Base-by-base conservation (phyloP, 805 yeast genomes). In the Lipomyces sp. region DNA sequence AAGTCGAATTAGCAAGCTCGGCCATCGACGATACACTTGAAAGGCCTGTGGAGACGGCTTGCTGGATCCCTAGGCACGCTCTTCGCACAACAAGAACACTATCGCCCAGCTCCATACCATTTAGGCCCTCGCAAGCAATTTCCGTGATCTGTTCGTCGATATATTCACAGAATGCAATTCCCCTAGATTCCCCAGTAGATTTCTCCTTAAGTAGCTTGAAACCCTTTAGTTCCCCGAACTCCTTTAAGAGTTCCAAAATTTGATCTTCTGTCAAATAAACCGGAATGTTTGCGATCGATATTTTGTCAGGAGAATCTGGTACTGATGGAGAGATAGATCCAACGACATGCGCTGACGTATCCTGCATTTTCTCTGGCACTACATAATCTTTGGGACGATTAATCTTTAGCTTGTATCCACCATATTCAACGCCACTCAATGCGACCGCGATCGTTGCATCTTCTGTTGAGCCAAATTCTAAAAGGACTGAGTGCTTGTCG, bases 391-490 rank as follows among this genome's bases (percentile, higher is more conserved):
- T 69, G 6, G 88, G 88, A 67, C 89, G 77, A 18, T 74, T 68
- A 5, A 84, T 67, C 3, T 59, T 67, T 3, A 83, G 63, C 7
- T 72, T 70, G 4, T 57, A 37, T 2, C 78, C 73, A 62, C 78
- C 75, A 67, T 79, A 53, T 64, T 74, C 72, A 63, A 68, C 65
- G 76, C 75, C 77, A 0, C 80, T 79, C 62, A 80, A 77, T 34
- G 88, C 80, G 30, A 81, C 76, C 0, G 84, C 79, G 0, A 85
- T 75, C 0, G 94, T 88, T 0, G 94, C 88, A 59, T 84, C 79
- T 29, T 79, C 77, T 55, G 83, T 77, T 48, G 81, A 82, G 10
- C 82, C 78, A 62, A 90, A 82, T 68, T 85, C 87, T 8, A 90
- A 72, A 1, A 87, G 77, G 55, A 86, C 75, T 4, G 73, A 75